phyloP scores from a whole-genome alignment of 2,329 filamentous ascomycete genomes.

The Fusarium floridanum region DNA sequence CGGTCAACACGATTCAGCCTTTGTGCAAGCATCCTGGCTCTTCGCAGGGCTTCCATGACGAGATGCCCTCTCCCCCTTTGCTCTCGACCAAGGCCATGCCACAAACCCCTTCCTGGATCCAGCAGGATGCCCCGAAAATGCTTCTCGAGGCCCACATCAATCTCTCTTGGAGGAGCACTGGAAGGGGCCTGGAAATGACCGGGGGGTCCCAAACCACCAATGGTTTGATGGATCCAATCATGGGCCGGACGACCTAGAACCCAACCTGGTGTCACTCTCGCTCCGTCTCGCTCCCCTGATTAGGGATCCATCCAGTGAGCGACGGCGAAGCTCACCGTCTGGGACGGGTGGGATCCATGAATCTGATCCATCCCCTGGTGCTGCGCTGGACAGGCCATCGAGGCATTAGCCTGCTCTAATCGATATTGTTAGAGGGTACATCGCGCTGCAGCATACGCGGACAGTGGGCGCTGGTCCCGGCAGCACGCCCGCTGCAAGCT shows the following conservation, averaged over 20 bases:
- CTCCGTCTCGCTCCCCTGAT: slow-evolving; percentile 33
- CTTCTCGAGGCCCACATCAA: slow-evolving; percentile 34
- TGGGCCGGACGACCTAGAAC: not conserved
- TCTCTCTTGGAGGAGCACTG: slow-evolving; percentile 40
- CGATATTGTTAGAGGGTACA: slow-evolving; percentile 12
- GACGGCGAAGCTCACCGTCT: slow-evolving; percentile 34
- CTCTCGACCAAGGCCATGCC: slow-evolving; percentile 23
- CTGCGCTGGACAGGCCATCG: not conserved
- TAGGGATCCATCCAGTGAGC: slow-evolving; percentile 32
- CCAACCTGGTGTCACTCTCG: slow-evolving; percentile 25
- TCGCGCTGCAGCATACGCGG: slow-evolving; percentile 4
- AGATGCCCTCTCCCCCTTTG: slow-evolving; percentile 5
- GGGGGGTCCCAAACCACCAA: slow-evolving; percentile 23
- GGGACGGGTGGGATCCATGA: slow-evolving; percentile 33
- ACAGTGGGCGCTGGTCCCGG: not conserved
- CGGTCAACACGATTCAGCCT: not conserved
- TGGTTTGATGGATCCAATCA: slow-evolving; percentile 23
- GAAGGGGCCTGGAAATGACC: slow-evolving; percentile 34
- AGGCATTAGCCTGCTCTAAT: not conserved
- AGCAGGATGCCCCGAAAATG: slow-evolving; percentile 30
- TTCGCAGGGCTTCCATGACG: slow-evolving; percentile 31
- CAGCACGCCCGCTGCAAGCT: not conserved
- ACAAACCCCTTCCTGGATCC: slow-evolving; percentile 31
- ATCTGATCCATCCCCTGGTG: slow-evolving; percentile 5
- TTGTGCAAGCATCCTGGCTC: slow-evolving; percentile 4